Evolutionary conservation across 2,329 filamentous ascomycete species (phyloP).

Genomic region (Reticulascus tulasneorum): DNA sequence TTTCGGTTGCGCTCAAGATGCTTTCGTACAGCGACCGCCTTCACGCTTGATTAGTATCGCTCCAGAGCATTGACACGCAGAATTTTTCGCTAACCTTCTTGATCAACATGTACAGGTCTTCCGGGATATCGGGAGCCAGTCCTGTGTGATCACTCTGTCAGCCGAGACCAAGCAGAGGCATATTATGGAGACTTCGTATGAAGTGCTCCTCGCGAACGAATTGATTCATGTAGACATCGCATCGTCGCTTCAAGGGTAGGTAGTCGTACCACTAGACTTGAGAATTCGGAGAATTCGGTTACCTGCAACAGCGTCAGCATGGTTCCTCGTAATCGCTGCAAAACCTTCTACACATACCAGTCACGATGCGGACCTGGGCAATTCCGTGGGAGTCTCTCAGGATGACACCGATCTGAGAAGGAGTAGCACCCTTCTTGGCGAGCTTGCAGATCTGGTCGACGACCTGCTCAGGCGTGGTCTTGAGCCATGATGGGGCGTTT

Average conservation of each 20-base stretch:
- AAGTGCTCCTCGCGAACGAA: slow-evolving; percentile 8
- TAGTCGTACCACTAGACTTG: slow-evolving; percentile 88
- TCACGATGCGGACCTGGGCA: slow-evolving; percentile 96
- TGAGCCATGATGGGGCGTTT: slow-evolving; percentile 89
- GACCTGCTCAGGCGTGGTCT: slow-evolving; percentile 97
- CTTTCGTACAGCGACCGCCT: slow-evolving; percentile 97
- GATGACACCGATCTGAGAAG: slow-evolving; percentile 98
- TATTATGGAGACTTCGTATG: slow-evolving; percentile 21
- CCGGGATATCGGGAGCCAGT: slow-evolving; percentile 96
- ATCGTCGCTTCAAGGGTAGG: slow-evolving; percentile 22
- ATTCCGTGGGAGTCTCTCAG: slow-evolving; percentile 98
- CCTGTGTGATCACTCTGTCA: slow-evolving; percentile 94
- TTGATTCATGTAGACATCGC: slow-evolving; percentile 3
- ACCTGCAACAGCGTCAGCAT: slow-evolving; percentile 56
- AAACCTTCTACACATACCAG: slow-evolving; percentile 59
- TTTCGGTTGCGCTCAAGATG: slow-evolving; percentile 99
- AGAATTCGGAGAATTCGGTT: slow-evolving; percentile 99
- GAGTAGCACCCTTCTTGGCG: slow-evolving; percentile 97
- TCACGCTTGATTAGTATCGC: slow-evolving; percentile 1
- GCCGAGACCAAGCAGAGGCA: slow-evolving; percentile 90
- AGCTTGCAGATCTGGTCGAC: slow-evolving; percentile 99
- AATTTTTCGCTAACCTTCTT: slow-evolving; percentile 74
- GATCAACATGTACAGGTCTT: slow-evolving; percentile 99
- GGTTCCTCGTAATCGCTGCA: slow-evolving; percentile 2
- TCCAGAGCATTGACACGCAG: slow-evolving; percentile 1